Evolutionary conservation across 441 rosid genomes (phyloP).

Genomic region (Aquilaria agallochum): DNA sequence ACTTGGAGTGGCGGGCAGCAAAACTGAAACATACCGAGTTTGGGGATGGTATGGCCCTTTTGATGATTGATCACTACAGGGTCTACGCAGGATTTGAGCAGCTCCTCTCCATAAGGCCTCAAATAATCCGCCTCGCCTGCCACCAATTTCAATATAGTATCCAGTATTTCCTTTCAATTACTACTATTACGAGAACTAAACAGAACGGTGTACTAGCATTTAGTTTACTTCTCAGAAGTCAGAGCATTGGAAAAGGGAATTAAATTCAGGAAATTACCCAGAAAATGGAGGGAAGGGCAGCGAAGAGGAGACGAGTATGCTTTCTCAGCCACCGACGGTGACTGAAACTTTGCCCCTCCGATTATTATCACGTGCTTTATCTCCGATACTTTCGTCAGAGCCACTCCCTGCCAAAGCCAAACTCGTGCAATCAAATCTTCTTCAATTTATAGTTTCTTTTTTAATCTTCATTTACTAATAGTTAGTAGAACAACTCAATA

Average conservation of each 20-base stretch:
- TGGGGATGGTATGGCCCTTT: conserved; percentile 87
- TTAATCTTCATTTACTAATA: too few relatives aligned
- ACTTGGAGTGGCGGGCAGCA: too few relatives aligned
- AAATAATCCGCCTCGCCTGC: conserved; percentile 85
- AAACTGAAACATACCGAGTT: conserved; percentile 42
- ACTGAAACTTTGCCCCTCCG: conserved; percentile 70
- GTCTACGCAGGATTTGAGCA: conserved; percentile 42
- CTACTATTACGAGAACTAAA: too few relatives aligned
- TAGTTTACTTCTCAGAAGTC: not conserved
- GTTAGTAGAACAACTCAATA: too few relatives aligned
- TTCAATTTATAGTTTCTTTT: too few relatives aligned
- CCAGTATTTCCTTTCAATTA: too few relatives aligned
- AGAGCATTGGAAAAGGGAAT: not conserved
- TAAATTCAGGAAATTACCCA: conserved; percentile 37
- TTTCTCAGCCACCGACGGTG: conserved; percentile 41
- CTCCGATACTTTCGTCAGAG: conserved; percentile 63
- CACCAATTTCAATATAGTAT: not conserved
- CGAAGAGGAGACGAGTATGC: conserved; percentile 59
- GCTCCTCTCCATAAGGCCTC: conserved; percentile 61
- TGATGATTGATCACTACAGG: conserved; percentile 74
- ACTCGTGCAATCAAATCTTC: not conserved
- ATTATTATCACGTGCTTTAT: conserved; percentile 61
- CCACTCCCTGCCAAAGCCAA: conserved; percentile 48
- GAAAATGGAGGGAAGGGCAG: conserved; percentile 65
- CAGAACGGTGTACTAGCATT: not conserved